Evolutionary conservation across 345 rosid species (phyloP).

Genomic region (Carallia brachiata): DNA sequence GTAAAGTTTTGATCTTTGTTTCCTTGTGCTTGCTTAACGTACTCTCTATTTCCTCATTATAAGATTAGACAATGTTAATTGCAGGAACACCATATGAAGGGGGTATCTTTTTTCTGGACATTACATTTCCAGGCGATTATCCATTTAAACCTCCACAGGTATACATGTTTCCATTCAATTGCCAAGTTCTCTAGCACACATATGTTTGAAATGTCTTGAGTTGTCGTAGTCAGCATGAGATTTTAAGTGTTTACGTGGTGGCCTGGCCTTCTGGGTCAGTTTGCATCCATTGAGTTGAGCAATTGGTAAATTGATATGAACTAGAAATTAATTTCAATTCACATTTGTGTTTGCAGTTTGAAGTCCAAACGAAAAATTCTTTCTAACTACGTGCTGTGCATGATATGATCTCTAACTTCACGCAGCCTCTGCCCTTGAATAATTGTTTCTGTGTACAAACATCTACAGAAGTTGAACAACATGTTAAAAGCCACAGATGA

Average conservation of each 20-base stretch:
- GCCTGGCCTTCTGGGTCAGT: no score
- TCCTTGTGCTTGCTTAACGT: neutral
- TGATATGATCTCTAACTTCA: no score
- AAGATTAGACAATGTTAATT: constrained; percentile 5
- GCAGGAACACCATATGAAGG: constrained; percentile 89
- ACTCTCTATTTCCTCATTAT: neutral
- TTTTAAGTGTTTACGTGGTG: neutral
- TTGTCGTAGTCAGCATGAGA: neutral
- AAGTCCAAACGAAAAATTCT: neutral
- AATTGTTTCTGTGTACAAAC: no score
- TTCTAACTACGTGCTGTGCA: no score
- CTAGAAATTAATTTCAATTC: neutral
- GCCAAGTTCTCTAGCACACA: neutral
- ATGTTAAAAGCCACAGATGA: neutral
- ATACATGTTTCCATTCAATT: neutral
- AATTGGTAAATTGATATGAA: neutral
- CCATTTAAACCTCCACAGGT: constrained; percentile 97
- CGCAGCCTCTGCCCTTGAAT: no score
- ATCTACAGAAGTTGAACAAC: no score
- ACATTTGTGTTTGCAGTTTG: neutral
- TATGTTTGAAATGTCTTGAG: neutral
- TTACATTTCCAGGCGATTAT: constrained; percentile 73
- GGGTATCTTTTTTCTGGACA: constrained; percentile 81
- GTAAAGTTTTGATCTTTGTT: neutral
- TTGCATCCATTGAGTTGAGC: neutral